These are phyloP conservation scores for Cryphonectria carpinicola DNA, from an alignment of 2,329 filamentous ascomycete species.

Conservation along the genomic window DNA sequence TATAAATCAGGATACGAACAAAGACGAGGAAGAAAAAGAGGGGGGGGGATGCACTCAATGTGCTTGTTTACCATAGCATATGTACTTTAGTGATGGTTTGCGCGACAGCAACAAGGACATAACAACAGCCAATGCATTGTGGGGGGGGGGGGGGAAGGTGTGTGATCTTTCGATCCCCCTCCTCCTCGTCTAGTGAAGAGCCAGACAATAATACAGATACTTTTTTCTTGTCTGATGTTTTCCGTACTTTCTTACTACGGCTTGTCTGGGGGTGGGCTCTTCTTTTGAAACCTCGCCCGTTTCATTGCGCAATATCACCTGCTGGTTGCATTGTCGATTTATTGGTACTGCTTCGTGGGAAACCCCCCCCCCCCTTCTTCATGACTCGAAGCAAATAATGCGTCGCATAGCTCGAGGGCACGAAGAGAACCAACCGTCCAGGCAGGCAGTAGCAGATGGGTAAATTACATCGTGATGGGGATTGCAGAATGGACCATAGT, in stretches of 20 bases:
- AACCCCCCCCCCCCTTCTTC: neutral
- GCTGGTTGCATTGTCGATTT: constrained; percentile 1
- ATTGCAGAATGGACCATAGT: neutral
- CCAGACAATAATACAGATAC: neutral
- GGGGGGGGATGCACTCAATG: neutral
- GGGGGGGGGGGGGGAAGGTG: neutral
- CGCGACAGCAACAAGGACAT: neutral
- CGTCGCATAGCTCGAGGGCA: neutral
- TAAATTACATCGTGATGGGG: neutral
- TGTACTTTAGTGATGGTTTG: neutral
- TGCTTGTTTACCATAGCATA: neutral
- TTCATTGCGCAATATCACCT: constrained; percentile 15
- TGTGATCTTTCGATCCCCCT: neutral
- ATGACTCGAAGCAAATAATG: neutral
- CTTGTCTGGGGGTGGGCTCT: constrained; percentile 2
- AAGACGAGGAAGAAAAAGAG: neutral
- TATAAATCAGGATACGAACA: neutral
- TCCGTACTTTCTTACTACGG: neutral
- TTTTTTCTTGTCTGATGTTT: neutral
- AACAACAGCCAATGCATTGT: neutral
- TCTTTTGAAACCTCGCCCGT: constrained; percentile 17
- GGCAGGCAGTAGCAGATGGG: neutral
- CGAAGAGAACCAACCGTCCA: neutral
- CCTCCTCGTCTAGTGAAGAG: neutral
- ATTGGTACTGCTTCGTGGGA: neutral